Evolutionary conservation across 805 yeast genomes (phyloP), one percentile per base, ranked within the genome.

Genomic region (Yamadazyma akitaensis): DNA sequence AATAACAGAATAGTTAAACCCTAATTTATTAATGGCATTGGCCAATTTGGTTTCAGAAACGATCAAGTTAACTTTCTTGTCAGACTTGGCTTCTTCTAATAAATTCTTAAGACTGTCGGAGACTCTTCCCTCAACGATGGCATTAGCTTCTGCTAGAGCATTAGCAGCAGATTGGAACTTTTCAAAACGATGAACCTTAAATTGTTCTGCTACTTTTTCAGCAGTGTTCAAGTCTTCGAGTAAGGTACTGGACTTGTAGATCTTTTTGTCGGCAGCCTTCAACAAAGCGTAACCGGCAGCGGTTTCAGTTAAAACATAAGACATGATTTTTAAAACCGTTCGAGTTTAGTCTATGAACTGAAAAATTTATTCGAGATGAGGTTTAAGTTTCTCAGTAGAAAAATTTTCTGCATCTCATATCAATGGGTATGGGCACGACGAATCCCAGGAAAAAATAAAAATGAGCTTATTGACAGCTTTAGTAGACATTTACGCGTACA

Each of bases 281-380:
- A 94, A 81, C 65, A 94, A 80, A 65, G 99, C 99, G 70, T 94
- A 94, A 65, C 99, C 99, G 44, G 99, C 99, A 54, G 99, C 88
- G 55, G 99, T 94, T 77, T 94, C 99, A 51, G 98, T 87, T 68
- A 92, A 82, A 64, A 92, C 90, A 80, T 76, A 87, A 53, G 94
- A 85, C 95, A 87, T 87, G 26, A 12, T 26, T 16, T 25, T 28
- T 13, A 28, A 28, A 28, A 28, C 32, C 32, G 32, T 28, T 5
- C 32, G 32, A 28, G 32, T 28, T 28, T 16, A 36, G 37, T 26
- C 21, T 33, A 17, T 33, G 19, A 26, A 38, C 42, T 38, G 42
- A 40, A 38, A 26, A 38, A 38, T 42, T 28, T 24, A 16, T 33
- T 35, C 42, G 43, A 38, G 32, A 28, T 28, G 32, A 28, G 32